A percentile compares a stretch with the other conserved stretches of the same genome.
Conservation (phyloP, 176 grass and related monocot genomes). For the Themeda triandra region DNA sequence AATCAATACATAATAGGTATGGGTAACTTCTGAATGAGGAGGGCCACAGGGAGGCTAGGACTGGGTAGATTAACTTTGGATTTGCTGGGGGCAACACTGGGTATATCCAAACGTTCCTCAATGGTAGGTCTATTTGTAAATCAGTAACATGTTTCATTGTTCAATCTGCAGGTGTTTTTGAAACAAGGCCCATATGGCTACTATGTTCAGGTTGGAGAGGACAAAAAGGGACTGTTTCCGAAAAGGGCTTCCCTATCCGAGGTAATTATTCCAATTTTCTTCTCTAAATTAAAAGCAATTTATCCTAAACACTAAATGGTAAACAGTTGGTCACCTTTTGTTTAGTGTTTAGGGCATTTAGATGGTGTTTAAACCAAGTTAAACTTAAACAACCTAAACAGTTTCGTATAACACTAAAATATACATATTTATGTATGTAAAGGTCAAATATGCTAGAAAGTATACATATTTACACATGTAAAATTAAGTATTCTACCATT, state of each 20-base stretch:
- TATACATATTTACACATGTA: not conserved
- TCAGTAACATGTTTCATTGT: not conserved
- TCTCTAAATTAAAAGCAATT: not conserved
- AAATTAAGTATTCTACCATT: not conserved
- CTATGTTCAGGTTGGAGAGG: conserved; percentile 89
- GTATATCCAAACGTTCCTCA: not conserved
- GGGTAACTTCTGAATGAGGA: not conserved
- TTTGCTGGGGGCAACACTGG: not conserved
- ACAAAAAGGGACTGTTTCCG: conserved; percentile 52
- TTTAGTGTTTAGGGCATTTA: not conserved
- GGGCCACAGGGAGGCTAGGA: not conserved
- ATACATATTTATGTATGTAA: not conserved
- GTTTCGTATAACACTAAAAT: not conserved
- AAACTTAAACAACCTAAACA: not conserved
- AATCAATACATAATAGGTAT: not conserved
- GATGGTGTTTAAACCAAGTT: not conserved
- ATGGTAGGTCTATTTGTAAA: not conserved
- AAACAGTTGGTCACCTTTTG: not conserved
- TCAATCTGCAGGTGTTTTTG: conserved; percentile 58
- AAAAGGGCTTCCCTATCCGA: conserved; percentile 79
- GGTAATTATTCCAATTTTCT: conserved; percentile 38
- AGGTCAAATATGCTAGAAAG: not conserved
- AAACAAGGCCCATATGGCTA: conserved; percentile 88
- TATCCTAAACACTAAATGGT: not conserved
- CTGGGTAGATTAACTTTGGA: not conserved